Base-by-base conservation (phyloP, 164 flowering plant species). In the Brasenia schreberi region DNA sequence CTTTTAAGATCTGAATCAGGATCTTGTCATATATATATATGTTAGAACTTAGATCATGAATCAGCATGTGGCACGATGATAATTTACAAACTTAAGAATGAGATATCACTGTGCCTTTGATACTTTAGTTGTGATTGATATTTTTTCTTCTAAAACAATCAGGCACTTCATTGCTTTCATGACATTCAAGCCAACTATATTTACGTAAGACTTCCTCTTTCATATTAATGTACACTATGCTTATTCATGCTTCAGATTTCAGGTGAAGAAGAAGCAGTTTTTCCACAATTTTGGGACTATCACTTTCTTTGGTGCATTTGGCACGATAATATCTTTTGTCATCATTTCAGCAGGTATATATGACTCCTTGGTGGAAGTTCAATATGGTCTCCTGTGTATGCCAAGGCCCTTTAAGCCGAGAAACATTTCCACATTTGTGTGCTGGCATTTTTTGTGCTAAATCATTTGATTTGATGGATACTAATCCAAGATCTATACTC, bases 261-360 rank as follows among this genome's bases (percentile, higher is more conserved):
- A 84, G 76, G 88, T 88, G 59, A 86, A 88, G 73, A 84, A 86
- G 81, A 84, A 86, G 78, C 87, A 84, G 59, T 86, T 88, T 79
- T 86, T 88, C 64, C 87, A 84, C 72, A 88, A 88, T 77, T 81
- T 88, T 76, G 80, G 81, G 80, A 88, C 87, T 5, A 88, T 88
- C 67, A 78, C 76, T 78, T 76, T 86, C 64, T 86, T 88, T 72
- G 90, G 90, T 59, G 90, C 87, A 6, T 68, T 88, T 70, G 94
- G 94, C 33, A 88, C 94, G 67, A 65, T 88, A 62, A 86, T 88
- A 78, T 88, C 94, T 18, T 84, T 79, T 69, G 72, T 52, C 71
- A 81, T 84, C 72, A 78, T 87, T 66, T 80, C 93, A 33, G 39
- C 73, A 0, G 93, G 93, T 87, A 81, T 49, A 49, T 12, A 49